These are phyloP conservation scores for Castanea crenata DNA, from an alignment of 306 rosid genomes.

Conservation along the genomic window DNA sequence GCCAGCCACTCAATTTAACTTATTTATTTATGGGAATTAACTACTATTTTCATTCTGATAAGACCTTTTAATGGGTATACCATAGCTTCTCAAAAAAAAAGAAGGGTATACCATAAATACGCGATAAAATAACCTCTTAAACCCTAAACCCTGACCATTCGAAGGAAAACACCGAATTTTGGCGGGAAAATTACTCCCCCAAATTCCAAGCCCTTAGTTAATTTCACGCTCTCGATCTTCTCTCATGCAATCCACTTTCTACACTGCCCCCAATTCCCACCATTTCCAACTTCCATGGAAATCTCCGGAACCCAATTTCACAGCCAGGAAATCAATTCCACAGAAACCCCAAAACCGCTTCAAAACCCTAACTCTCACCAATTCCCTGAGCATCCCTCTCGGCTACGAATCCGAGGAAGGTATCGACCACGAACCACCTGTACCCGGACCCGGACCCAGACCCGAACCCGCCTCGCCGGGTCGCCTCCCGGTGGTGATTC, in stretches of 20 bases:
- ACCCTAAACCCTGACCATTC: background rate
- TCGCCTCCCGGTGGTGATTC: conserved; percentile 65
- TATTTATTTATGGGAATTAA: too few relatives aligned
- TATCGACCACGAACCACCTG: conserved; percentile 22
- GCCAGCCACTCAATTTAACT: too few relatives aligned
- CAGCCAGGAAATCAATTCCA: conserved; percentile 22
- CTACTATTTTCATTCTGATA: too few relatives aligned
- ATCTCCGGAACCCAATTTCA: conserved; percentile 20
- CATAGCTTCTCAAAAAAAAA: background rate
- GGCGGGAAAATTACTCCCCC: conserved; percentile 26
- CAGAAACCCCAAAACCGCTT: conserved; percentile 21
- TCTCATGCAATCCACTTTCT: conserved; percentile 66
- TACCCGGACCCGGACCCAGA: background rate
- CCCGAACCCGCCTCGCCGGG: conserved; percentile 22
- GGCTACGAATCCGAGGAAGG: conserved; percentile 53
- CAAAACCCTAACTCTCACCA: conserved; percentile 14
- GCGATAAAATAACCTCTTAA: conserved; percentile 11
- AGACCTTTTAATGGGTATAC: too few relatives aligned
- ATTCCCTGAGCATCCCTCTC: conserved; percentile 47
- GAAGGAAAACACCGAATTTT: background rate
- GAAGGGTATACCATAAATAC: background rate
- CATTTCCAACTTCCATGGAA: conserved; percentile 46
- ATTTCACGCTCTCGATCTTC: background rate
- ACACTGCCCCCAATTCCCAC: conserved; percentile 31
- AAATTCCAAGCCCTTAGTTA: background rate